Base-by-base conservation (phyloP, 148 eudicot species). In the Rhododendron ovatum region DNA sequence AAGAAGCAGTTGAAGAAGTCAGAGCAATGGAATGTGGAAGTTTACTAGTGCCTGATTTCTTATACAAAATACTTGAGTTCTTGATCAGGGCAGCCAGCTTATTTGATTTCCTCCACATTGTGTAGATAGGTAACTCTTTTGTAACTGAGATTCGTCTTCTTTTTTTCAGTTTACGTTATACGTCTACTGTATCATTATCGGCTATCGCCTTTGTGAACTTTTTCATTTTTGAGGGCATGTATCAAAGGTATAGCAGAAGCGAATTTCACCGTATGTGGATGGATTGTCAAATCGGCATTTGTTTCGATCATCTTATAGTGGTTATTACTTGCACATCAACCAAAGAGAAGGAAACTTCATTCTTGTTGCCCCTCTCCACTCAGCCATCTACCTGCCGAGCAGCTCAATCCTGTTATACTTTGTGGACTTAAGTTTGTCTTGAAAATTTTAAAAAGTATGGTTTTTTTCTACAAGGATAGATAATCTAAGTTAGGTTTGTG, bases 21-120 rank as follows among this genome's bases (percentile, higher is more conserved):
- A 85, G 98, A 93, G 83, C 98, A 97, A 88, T 97, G 99, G 99
- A 95, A 97, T 80, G 99, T 97, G 83, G 99, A 97, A 91, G 99
- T 94, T 79, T 96, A 96, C 92, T 95, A 89, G 61, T 83, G 59
- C 75, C 69, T 75, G 79, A 53, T 45, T 91, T 80, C 84, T 87
- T 90, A 93, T 91, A 93, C 91, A 92, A 86, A 94, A 76, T 78
- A 82, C 75, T 65, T 67, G 33, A 79, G 45, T 85, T 80, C 81
- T 82, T 78, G 57, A 75, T 39, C 9, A 37, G 22, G 43, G 47
- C 83, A 82, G 77, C 26, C 65, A 33, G 83, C 82, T 59, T 84
- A 77, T 78, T 28, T 85, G 84, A 81, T 88, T 89, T 37, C 41
- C 43, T 84, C 84, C 57, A 7, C 78, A 82, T 82, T 87, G 53